Conservation (phyloP, 257 asterid species). For the Ballota nigra region DNA sequence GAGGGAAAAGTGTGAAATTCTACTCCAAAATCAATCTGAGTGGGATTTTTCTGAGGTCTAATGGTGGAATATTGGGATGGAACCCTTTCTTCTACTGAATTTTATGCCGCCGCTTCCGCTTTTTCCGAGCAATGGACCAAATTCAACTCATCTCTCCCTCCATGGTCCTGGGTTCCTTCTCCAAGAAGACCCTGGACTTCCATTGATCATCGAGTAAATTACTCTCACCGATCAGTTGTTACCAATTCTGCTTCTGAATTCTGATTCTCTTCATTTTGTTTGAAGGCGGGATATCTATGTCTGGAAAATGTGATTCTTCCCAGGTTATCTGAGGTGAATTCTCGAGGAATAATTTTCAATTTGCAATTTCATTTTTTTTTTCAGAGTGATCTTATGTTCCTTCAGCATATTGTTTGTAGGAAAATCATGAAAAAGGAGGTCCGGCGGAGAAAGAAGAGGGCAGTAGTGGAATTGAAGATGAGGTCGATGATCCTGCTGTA, state of each 20-base stretch:
- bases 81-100: constrained; percentile 52
- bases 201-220: constrained; percentile 29
- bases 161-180: constrained; percentile 63
- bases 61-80: constrained; percentile 52
- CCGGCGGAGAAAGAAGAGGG: constrained; percentile 38
- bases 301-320: constrained; percentile 60
- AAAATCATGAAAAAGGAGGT: constrained; percentile 28
- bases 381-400: neutral
- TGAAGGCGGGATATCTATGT: constrained; percentile 70
- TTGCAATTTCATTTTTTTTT: neutral
- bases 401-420: constrained; percentile 28
- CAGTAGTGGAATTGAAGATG: constrained; percentile 39
- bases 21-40: neutral
- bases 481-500: constrained; percentile 44
- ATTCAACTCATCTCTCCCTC: constrained; percentile 59
- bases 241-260: constrained; percentile 1
- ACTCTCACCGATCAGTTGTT: neutral
- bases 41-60: neutral
- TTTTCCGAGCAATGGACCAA: constrained; percentile 62
- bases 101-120: constrained; percentile 51
- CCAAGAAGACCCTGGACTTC: constrained; percentile 44
- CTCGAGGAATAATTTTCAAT: neutral
- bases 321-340: constrained; percentile 41
- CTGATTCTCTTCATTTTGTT: neutral
- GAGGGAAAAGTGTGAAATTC: neutral